Percentiles rank a stretch among this genome's conserved stretches.
These are phyloP conservation scores for Borovskyia barvae DNA, from an alignment of 208 protist genomes.

Conservation along the genomic window DNA sequence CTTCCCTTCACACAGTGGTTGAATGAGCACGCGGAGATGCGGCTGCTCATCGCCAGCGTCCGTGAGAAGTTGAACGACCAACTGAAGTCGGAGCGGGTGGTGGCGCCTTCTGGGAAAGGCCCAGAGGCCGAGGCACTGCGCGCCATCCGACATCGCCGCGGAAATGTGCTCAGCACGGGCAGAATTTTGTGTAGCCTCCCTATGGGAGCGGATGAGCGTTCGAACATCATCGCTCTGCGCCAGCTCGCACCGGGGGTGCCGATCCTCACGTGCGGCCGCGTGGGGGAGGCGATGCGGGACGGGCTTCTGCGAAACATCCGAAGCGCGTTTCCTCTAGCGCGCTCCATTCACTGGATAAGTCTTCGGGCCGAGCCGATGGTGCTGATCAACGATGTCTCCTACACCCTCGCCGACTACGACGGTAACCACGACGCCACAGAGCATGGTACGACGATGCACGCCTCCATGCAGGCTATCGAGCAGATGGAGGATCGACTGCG, in stretches of 20 bases:
- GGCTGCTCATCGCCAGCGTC: conserved; percentile 67
- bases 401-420: conserved; percentile 79
- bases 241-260: conserved; percentile 80
- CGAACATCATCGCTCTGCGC: conserved; percentile 43
- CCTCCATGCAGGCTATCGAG: conserved; percentile 74
- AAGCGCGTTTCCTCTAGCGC: conserved; percentile 46
- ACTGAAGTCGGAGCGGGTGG: conserved; percentile 66
- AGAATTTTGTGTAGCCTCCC: conserved; percentile 78
- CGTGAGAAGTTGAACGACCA: conserved; percentile 75
- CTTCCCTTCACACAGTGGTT: conserved; percentile 70
- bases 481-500: conserved; percentile 87
- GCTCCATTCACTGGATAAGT: conserved; percentile 75
- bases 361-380: conserved; percentile 87
- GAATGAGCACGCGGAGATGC: conserved; percentile 58
- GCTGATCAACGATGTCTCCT: conserved; percentile 77
- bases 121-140: conserved; percentile 47
- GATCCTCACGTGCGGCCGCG: conserved; percentile 78
- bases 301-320: conserved; percentile 55
- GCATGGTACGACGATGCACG: conserved; percentile 81
- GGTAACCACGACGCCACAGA: conserved; percentile 11
- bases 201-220: conserved; percentile 21
- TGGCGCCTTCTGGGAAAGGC: conserved; percentile 30
- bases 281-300: conserved; percentile 33
- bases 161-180: conserved; percentile 80
- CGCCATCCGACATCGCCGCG: conserved; percentile 55